phyloP scores from a whole-genome alignment of 2,329 filamentous ascomycete genomes.

The Nothophoma quercina region DNA sequence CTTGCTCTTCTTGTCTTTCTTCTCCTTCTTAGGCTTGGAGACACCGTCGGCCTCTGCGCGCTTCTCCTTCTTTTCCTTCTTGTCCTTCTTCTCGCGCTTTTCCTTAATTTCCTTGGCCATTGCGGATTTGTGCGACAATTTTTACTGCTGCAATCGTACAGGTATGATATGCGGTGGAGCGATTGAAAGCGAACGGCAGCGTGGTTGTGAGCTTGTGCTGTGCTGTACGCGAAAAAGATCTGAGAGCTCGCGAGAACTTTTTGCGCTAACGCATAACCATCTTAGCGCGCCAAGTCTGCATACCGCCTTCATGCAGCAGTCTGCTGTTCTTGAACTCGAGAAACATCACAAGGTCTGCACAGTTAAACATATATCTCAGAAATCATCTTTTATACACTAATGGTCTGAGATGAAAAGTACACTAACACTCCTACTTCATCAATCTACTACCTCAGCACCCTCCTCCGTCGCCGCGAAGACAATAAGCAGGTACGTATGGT shows the following conservation, averaged over 20 bases:
- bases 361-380: neutral
- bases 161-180: neutral
- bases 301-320: constrained; percentile 6
- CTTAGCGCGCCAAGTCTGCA: neutral
- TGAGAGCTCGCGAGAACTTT: too few species aligned
- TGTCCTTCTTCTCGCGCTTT: constrained; percentile 64
- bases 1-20: constrained; percentile 75
- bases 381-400: constrained; percentile 34
- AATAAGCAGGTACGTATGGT: constrained; percentile 45
- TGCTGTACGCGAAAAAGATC: constrained; percentile 19
- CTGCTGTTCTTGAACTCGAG: neutral
- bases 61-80: constrained; percentile 74
- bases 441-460: constrained; percentile 30
- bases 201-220: constrained; percentile 21
- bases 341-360: neutral
- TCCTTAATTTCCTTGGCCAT: constrained; percentile 50
- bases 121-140: constrained; percentile 16
- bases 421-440: constrained; percentile 26
- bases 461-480: constrained; percentile 31
- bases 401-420: constrained; percentile 29
- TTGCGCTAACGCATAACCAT: constrained; percentile 8
- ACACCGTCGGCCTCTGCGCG: constrained; percentile 53
- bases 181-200: constrained; percentile 11
- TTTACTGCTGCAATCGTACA: neutral
- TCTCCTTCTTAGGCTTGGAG: constrained; percentile 63